A percentile compares a stretch with the other conserved stretches of the same genome.
phyloP scores from a whole-genome alignment of 2,329 filamentous ascomycete species.

The Fusarium multiceps region DNA sequence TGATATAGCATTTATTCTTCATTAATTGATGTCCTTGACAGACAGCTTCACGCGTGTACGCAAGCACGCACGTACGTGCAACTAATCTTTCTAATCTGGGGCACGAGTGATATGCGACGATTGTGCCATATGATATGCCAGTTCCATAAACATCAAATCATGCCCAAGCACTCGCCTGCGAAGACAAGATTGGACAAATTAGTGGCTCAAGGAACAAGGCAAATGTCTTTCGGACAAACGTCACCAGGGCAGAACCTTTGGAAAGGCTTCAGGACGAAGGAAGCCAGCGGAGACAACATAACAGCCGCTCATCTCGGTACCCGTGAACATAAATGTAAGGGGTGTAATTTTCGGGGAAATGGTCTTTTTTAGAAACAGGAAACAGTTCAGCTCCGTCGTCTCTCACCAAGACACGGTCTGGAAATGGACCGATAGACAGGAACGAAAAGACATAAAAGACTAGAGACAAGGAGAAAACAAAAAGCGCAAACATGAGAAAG shows the following conservation, averaged over 20 bases:
- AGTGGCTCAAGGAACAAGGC: not conserved
- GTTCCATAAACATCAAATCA: not conserved
- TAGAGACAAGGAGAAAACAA: conserved; percentile 26
- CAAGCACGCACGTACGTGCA: conserved; percentile 20
- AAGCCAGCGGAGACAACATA: conserved; percentile 3
- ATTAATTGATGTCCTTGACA: conserved; percentile 44
- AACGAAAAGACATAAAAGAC: conserved; percentile 39
- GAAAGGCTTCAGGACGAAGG: conserved; percentile 2
- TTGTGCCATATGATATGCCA: conserved; percentile 1
- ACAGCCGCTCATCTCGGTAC: conserved; percentile 10
- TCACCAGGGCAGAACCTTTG: conserved; percentile 5
- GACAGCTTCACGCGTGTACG: conserved; percentile 25
- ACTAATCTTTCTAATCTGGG: conserved; percentile 27
- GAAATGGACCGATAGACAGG: conserved; percentile 39
- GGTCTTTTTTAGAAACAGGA: conserved; percentile 24
- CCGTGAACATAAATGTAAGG: conserved; percentile 31
- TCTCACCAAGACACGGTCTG: conserved; percentile 19
- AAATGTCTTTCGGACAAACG: conserved; percentile 7
- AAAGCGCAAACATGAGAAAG: conserved; percentile 41
- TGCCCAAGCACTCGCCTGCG: not conserved
- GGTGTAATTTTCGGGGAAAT: conserved; percentile 17
- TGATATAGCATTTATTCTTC: conserved; percentile 48
- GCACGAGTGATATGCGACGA: conserved; percentile 15
- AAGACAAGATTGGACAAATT: not conserved
- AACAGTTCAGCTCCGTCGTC: conserved; percentile 31